Conservation (phyloP, 2,329 filamentous ascomycete species). For the Calonectria leucothoes region DNA sequence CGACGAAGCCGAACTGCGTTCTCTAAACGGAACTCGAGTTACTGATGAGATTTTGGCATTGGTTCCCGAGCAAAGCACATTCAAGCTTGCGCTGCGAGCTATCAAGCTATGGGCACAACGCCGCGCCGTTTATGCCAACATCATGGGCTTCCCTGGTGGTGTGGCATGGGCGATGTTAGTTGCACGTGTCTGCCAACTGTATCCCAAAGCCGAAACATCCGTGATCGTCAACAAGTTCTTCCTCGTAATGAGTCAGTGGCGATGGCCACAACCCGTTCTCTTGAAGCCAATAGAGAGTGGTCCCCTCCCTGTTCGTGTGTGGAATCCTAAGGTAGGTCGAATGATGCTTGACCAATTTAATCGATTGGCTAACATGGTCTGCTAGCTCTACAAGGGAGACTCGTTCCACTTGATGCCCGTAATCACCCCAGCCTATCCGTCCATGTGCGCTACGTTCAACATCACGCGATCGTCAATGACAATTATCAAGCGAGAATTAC, state of each 20-base stretch:
- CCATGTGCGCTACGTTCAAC: conserved; percentile 98
- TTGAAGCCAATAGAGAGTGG: conserved; percentile 89
- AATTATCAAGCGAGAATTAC: conserved; percentile 85
- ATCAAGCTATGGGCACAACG: conserved; percentile 97
- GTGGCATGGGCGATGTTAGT: conserved; percentile 99
- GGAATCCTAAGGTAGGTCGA: conserved; percentile 83
- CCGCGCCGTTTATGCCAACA: conserved; percentile 93
- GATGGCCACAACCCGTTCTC: conserved; percentile 93
- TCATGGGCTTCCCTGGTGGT: conserved; percentile 95
- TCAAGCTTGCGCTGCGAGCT: conserved; percentile 87
- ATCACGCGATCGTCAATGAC: conserved; percentile 87
- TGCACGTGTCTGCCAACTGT: conserved; percentile 94
- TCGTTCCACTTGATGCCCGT: conserved; percentile 94
- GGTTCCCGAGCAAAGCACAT: conserved; percentile 90
- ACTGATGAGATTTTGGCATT: conserved; percentile 91
- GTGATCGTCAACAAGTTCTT: conserved; percentile 96
- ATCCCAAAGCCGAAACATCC: conserved; percentile 90
- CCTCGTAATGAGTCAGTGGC: conserved; percentile 89
- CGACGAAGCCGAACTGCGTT: conserved; percentile 87
- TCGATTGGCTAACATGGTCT: neutral
- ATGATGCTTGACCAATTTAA: conserved; percentile 26
- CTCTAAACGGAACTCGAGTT: conserved; percentile 93
- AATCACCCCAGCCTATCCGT: conserved; percentile 96
- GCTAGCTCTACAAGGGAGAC: conserved; percentile 81
- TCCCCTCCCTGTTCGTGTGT: conserved; percentile 84